phyloP scores from a whole-genome alignment of 495 filamentous ascomycete species.

The Chaetomium cochliodes region DNA sequence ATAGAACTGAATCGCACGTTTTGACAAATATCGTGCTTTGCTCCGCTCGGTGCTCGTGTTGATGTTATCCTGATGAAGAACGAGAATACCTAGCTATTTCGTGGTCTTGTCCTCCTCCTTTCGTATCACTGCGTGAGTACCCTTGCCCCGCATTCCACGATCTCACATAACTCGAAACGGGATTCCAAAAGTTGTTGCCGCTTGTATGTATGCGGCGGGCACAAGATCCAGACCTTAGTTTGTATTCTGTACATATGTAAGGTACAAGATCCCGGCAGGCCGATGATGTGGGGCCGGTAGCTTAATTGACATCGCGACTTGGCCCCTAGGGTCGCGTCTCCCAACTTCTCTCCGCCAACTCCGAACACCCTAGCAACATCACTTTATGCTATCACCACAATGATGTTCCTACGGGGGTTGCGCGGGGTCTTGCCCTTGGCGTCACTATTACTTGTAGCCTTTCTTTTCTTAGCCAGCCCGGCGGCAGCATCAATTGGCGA shows the following conservation, averaged over 20 bases:
- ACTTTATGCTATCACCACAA: slow-evolving; percentile 25
- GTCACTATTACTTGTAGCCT: slow-evolving; percentile 36
- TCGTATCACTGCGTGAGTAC: too few species aligned
- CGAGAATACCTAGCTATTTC: too few species aligned
- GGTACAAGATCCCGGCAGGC: background rate
- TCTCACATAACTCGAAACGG: too few species aligned
- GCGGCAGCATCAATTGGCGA: slow-evolving; percentile 78
- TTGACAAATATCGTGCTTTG: too few species aligned
- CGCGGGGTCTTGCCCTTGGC: slow-evolving; percentile 12
- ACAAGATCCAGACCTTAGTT: too few species aligned
- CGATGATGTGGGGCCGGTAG: background rate
- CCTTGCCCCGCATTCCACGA: too few species aligned
- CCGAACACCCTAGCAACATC: background rate
- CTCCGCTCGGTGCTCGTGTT: too few species aligned
- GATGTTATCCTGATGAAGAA: too few species aligned
- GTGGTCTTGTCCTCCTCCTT: too few species aligned
- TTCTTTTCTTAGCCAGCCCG: slow-evolving; percentile 48
- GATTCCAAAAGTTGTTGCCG: too few species aligned
- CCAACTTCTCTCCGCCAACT: background rate
- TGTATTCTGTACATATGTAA: too few species aligned
- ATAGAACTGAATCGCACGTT: background rate
- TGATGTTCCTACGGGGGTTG: slow-evolving; percentile 22
- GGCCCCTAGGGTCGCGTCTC: background rate
- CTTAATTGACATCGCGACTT: background rate
- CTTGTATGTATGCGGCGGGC: too few species aligned